These are phyloP conservation scores for Tephrocybe sp. DNA, from an alignment of 768 basidiomycete species.

Conservation along the genomic window DNA sequence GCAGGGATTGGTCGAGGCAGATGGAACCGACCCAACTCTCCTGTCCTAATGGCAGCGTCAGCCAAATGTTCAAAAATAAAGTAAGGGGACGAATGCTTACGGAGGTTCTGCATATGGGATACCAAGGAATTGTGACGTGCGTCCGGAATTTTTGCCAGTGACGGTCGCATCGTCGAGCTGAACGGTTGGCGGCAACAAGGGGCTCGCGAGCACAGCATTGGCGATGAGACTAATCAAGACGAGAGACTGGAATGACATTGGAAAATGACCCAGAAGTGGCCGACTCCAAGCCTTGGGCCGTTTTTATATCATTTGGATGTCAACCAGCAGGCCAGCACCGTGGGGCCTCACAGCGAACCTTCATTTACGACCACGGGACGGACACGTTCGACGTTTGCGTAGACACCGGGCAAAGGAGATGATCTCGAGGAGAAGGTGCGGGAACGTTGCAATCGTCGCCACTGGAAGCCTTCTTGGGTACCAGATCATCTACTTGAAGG, in stretches of 20 bases:
- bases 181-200: constrained; percentile 32
- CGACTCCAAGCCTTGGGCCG: not conserved
- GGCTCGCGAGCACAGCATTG: constrained; percentile 15
- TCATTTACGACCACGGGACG: too few species aligned
- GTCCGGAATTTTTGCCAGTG: constrained; percentile 35
- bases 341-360: not conserved
- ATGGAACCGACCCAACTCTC: constrained; percentile 36
- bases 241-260: not conserved
- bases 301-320: not conserved
- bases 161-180: constrained; percentile 45
- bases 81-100: too few species aligned
- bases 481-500: too few species aligned
- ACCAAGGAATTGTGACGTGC: constrained; percentile 42
- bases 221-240: not conserved
- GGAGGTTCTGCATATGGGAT: constrained; percentile 58
- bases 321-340: too few species aligned
- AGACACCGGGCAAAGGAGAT: not conserved
- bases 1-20: constrained; percentile 36
- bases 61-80: not conserved
- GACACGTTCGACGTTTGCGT: not conserved
- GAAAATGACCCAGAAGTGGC: not conserved
- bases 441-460: too few species aligned
- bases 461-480: too few species aligned
- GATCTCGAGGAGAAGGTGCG: not conserved
- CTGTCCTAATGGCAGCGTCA: constrained; percentile 25